Evolutionary conservation across 2,329 filamentous ascomycete species (phyloP).

Genomic region (Camillea tinctor): DNA sequence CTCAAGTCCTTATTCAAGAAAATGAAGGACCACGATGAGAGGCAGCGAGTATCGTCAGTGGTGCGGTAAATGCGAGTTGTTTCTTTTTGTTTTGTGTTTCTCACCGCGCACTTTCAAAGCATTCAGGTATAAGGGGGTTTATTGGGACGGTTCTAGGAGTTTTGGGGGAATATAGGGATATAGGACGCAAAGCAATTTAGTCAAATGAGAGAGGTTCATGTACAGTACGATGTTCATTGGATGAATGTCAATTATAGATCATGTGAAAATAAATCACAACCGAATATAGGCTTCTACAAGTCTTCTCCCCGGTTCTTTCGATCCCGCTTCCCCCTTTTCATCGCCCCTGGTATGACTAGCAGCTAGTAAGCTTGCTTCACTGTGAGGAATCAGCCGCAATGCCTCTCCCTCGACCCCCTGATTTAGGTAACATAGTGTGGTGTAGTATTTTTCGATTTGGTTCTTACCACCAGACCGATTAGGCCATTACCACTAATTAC

Average conservation of each 20-base stretch:
- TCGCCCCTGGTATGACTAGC: too few relatives aligned
- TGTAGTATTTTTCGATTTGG: too few relatives aligned
- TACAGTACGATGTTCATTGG: not conserved
- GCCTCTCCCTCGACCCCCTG: not conserved
- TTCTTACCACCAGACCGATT: too few relatives aligned
- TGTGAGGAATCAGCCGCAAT: not conserved
- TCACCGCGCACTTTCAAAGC: not conserved
- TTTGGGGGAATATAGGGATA: not conserved
- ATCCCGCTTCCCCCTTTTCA: not conserved
- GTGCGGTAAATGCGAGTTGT: constrained; percentile 3
- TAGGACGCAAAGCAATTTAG: not conserved
- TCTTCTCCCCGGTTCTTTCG: not conserved
- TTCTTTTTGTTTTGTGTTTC: not conserved
- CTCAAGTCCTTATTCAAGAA: constrained; percentile 58
- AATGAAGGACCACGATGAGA: constrained; percentile 44
- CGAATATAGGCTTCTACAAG: not conserved
- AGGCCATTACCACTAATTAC: not conserved
- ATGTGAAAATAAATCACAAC: not conserved
- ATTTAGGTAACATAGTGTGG: too few relatives aligned
- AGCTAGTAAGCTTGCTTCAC: too few relatives aligned
- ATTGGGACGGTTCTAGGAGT: not conserved
- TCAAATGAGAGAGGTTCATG: not conserved
- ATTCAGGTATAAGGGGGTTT: not conserved
- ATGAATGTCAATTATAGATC: not conserved
- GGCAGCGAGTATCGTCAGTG: constrained; percentile 16